Percentiles rank a stretch among this genome's conserved stretches.
Evolutionary conservation across 2,329 filamentous ascomycete genomes (phyloP).

Genomic region (Penicillium sp.): DNA sequence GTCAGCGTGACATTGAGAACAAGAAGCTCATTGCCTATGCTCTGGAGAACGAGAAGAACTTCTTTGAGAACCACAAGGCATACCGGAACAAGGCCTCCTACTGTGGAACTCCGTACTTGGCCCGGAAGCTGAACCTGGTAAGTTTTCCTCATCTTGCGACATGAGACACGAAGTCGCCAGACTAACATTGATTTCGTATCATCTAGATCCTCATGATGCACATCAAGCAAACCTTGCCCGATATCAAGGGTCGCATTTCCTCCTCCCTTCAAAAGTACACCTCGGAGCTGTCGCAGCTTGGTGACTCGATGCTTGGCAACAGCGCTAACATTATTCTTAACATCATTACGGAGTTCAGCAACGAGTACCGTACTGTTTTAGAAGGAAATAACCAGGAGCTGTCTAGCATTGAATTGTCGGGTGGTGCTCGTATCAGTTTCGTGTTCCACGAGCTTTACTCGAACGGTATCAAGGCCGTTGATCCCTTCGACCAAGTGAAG

Average conservation of each 20-base stretch:
- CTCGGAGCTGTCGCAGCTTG: slow-evolving; percentile 75
- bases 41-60: slow-evolving; percentile 90
- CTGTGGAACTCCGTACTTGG: slow-evolving; percentile 95
- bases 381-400: slow-evolving; percentile 97
- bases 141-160: slow-evolving; percentile 11
- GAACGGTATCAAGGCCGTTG: slow-evolving; percentile 95
- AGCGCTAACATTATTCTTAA: slow-evolving; percentile 95
- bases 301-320: slow-evolving; percentile 94
- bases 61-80: slow-evolving; percentile 98
- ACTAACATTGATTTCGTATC: background rate
- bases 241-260: slow-evolving; percentile 97
- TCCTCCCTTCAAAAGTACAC: slow-evolving; percentile 91
- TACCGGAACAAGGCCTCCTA: slow-evolving; percentile 99
- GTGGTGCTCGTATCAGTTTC: slow-evolving; percentile 96
- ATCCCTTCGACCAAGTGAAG: slow-evolving; percentile 96
- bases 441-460: slow-evolving; percentile 98
- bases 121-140: slow-evolving; percentile 88
- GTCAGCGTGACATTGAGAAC: slow-evolving; percentile 97
- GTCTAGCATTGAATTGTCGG: slow-evolving; percentile 90
- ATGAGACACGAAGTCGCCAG: background rate
- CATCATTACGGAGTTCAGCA: slow-evolving; percentile 98
- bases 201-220: slow-evolving; percentile 96
- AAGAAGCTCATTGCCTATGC: slow-evolving; percentile 91
- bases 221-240: slow-evolving; percentile 98
- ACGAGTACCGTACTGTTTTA: slow-evolving; percentile 93